A percentile compares a stretch with the other conserved stretches of the same genome.
These are phyloP conservation scores for Simmondsia chinensis DNA, from an alignment of 148 eudicot genomes.

Conservation along the genomic window DNA sequence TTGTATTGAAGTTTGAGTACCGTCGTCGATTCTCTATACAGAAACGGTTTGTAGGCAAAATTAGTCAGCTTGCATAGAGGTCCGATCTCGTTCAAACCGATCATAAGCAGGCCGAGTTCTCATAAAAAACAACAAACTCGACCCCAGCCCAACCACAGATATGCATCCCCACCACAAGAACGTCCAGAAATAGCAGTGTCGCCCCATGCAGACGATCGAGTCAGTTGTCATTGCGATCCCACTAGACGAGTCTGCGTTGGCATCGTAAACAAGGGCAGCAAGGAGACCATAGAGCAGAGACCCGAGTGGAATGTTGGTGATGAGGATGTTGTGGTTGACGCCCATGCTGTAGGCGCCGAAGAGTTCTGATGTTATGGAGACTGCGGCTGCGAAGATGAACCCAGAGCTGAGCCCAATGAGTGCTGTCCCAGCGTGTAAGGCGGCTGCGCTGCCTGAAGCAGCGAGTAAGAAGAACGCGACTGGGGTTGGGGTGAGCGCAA, in stretches of 20 bases:
- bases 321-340: constrained; percentile 82
- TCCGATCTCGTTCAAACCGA: constrained; percentile 46
- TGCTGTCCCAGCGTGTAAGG: constrained; percentile 49
- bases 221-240: constrained; percentile 13
- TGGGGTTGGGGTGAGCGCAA: constrained; percentile 67
- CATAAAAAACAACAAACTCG: constrained; percentile 49
- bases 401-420: constrained; percentile 79
- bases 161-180: constrained; percentile 74
- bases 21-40: too few relatives aligned
- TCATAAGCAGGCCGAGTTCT: constrained; percentile 72
- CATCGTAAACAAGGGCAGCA: constrained; percentile 66
- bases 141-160: constrained; percentile 49
- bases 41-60: too few relatives aligned
- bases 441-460: constrained; percentile 29
- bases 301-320: constrained; percentile 85
- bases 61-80: too few relatives aligned
- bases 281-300: constrained; percentile 65
- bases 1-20: too few relatives aligned
- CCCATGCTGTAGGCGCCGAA: constrained; percentile 75
- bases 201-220: constrained; percentile 61
- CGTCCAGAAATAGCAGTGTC: constrained; percentile 58
- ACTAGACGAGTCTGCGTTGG: constrained; percentile 20
- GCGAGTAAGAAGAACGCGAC: constrained; percentile 68
- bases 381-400: constrained; percentile 86
- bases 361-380: constrained; percentile 79